phyloP scores from a whole-genome alignment of 352 stramenopile genomes.

The Phytophthora agathidicida region DNA sequence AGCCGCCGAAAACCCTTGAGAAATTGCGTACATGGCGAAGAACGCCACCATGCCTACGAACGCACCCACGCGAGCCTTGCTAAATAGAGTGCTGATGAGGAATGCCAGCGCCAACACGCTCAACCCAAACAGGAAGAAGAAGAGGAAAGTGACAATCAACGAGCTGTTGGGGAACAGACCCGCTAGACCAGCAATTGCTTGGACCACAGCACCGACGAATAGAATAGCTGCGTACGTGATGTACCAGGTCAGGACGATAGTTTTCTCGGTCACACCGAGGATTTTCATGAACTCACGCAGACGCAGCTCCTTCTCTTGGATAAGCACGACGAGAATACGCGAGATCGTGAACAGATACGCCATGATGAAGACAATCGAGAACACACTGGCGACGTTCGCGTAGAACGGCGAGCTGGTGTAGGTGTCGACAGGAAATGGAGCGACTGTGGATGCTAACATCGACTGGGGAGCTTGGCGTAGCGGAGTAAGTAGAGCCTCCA shows the following conservation, averaged over 20 bases:
- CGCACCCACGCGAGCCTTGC: slow-evolving; percentile 49
- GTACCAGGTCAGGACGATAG: slow-evolving; percentile 74
- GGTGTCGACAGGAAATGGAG: slow-evolving; percentile 45
- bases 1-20: slow-evolving; percentile 32
- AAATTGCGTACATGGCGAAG: slow-evolving; percentile 84
- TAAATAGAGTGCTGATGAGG: slow-evolving; percentile 80
- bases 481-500: slow-evolving; percentile 26
- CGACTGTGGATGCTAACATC: slow-evolving; percentile 29
- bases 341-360: slow-evolving; percentile 90
- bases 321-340: slow-evolving; percentile 79
- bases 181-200: slow-evolving; percentile 43
- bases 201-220: slow-evolving; percentile 60
- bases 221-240: slow-evolving; percentile 90
- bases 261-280: slow-evolving; percentile 86
- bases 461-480: slow-evolving; percentile 53
- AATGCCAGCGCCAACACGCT: slow-evolving; percentile 48
- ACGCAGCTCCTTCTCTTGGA: slow-evolving; percentile 89
- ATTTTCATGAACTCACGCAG: slow-evolving; percentile 91
- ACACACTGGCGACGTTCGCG: slow-evolving; percentile 48
- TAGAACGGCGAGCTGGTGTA: slow-evolving; percentile 66
- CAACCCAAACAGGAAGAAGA: slow-evolving; percentile 76
- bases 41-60: slow-evolving; percentile 84
- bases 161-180: slow-evolving; percentile 54
- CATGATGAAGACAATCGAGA: slow-evolving; percentile 89
- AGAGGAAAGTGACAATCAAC: slow-evolving; percentile 69